A percentile compares a stretch with the other conserved stretches of the same genome.
These are phyloP conservation scores for Fusarium sp. DNA, from an alignment of 2,329 filamentous ascomycete species.

Conservation along the genomic window DNA sequence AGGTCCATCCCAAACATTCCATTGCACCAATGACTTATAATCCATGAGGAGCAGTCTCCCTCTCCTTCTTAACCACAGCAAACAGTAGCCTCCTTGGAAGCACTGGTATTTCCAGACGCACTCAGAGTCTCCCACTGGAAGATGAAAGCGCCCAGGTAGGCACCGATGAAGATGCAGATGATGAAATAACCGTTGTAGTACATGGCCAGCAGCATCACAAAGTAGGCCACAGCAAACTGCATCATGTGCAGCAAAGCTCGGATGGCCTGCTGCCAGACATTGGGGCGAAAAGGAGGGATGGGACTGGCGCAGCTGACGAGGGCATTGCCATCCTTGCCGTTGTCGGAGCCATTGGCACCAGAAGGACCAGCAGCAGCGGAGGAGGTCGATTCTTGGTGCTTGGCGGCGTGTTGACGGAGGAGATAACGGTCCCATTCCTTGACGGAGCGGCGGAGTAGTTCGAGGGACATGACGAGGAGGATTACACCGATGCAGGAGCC, in stretches of 20 bases:
- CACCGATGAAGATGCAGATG: slow-evolving; percentile 83
- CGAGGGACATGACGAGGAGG: slow-evolving; percentile 78
- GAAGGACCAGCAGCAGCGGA: slow-evolving; percentile 8
- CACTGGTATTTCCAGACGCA: slow-evolving; percentile 51
- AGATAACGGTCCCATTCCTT: slow-evolving; percentile 81
- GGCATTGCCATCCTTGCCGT: slow-evolving; percentile 41
- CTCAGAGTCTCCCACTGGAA: slow-evolving; percentile 76
- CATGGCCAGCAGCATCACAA: slow-evolving; percentile 75
- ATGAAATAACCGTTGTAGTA: slow-evolving; percentile 81
- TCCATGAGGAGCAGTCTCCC: background rate
- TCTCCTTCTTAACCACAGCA: slow-evolving; percentile 55
- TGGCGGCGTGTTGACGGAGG: slow-evolving; percentile 63
- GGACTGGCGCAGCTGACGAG: slow-evolving; percentile 21
- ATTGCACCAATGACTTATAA: background rate
- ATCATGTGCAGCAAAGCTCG: slow-evolving; percentile 76
- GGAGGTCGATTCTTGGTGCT: slow-evolving; percentile 44
- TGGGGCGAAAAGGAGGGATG: slow-evolving; percentile 66
- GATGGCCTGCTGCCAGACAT: slow-evolving; percentile 72
- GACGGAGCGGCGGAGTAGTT: slow-evolving; percentile 76
- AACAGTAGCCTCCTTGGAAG: slow-evolving; percentile 56
- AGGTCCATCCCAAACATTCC: background rate
- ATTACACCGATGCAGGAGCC: slow-evolving; percentile 84
- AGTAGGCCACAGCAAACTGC: slow-evolving; percentile 82
- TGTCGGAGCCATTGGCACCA: slow-evolving; percentile 34
- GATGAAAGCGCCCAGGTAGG: slow-evolving; percentile 78